Percentiles rank a stretch among this genome's conserved stretches.
Evolutionary conservation across 202 grass and related monocot genomes (phyloP).

Genomic region (Setaria viridis): DNA sequence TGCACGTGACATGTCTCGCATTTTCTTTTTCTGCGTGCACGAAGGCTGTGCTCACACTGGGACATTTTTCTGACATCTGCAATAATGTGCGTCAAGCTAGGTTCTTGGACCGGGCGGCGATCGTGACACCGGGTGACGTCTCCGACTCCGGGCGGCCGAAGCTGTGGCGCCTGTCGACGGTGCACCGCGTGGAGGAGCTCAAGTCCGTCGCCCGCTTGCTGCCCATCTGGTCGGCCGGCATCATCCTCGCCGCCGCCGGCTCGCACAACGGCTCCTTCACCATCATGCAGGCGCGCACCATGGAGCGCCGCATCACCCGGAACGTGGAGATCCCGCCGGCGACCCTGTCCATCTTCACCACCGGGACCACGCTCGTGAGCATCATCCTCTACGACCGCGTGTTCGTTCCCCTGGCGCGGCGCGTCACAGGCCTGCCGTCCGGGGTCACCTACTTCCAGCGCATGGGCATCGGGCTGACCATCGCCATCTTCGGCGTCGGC

Average conservation of each 20-base stretch:
- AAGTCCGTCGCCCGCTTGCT: constrained; percentile 60
- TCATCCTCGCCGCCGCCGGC: constrained; percentile 45
- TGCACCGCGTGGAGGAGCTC: constrained; percentile 69
- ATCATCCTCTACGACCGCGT: constrained; percentile 38
- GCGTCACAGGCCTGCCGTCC: constrained; percentile 49
- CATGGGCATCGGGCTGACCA: constrained; percentile 53
- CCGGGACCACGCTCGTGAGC: background rate
- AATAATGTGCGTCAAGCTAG: background rate
- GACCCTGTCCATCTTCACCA: constrained; percentile 23
- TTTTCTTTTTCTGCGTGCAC: background rate
- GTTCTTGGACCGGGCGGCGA: constrained; percentile 59
- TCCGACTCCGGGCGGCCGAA: constrained; percentile 25
- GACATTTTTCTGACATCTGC: background rate
- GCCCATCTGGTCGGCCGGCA: constrained; percentile 61
- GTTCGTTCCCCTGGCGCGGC: constrained; percentile 53
- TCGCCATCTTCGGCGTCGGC: constrained; percentile 40
- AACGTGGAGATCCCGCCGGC: background rate
- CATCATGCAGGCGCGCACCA: constrained; percentile 57
- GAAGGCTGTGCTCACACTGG: background rate
- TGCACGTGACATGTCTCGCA: background rate
- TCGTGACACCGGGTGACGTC: constrained; percentile 46
- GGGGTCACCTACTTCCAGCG: constrained; percentile 69
- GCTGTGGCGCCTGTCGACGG: constrained; percentile 54
- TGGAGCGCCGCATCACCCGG: constrained; percentile 51
- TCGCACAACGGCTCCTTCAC: constrained; percentile 60